Evolutionary conservation across 805 yeast genomes (phyloP), one percentile per base, ranked within the genome.

Genomic region (Kodamaea jinghongensis): DNA sequence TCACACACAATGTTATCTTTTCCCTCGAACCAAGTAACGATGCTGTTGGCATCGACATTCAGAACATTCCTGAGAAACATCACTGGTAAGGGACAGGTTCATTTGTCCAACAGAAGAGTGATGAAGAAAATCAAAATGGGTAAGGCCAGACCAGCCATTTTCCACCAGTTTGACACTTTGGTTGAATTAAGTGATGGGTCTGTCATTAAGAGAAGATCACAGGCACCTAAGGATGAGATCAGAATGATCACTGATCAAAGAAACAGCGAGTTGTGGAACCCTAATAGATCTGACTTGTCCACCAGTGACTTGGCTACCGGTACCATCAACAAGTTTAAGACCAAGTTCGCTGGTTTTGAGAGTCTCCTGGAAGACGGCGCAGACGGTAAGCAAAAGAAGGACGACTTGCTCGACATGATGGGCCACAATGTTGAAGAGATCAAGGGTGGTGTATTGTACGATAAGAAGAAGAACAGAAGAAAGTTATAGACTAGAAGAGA

Each of bases 181-280:
- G 90, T 93, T n/a, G 96, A 91, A 63, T 73, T 90, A 43, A 83
- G 95, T 49, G 99, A 93, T 60, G 99, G 99, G 2, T 85, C 96
- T 22, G 96, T 95, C 2, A 71, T 89, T 25, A 70, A 69, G 26
- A 77, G 99, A 63, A 76, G 86, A 52, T 80, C 96, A 1, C 95
- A 86, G 48, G 87, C 80, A 44, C 99, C 99, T 8, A 85, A 87
- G 53, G 82, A 77, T 38, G 96, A 93, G 55, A 70, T 86, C 53
- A 74, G 93, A 59, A 79, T 88, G 78, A 78, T 93, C 51, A 78
- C 81, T 38, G 99, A 93, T 63, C 95, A 86, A 71, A 79, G 96
- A 65, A 86, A 86, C 54, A 81, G 79, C 54, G 79, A 89, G 26
- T 62, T 86, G 40, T 93, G 97, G 96, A 93, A 93, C 63, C 87